Conservation (phyloP, 257 asterid species). For the Datura wrightii region DNA sequence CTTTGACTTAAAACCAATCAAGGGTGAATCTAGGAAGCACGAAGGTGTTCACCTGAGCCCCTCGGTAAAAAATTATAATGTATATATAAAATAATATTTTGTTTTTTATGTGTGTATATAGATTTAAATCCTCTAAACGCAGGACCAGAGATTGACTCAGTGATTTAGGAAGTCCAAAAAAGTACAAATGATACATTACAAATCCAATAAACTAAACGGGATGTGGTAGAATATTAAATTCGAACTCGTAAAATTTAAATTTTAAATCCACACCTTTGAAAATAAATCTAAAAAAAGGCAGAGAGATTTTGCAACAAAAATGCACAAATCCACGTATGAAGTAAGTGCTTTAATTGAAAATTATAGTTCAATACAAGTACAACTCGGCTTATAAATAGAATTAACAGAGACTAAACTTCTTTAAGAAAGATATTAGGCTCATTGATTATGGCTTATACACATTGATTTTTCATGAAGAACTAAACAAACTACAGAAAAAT, state of each 20-base stretch:
- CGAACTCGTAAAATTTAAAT: neutral
- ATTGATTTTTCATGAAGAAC: neutral
- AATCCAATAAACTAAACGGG: neutral
- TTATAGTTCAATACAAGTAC: too few species aligned
- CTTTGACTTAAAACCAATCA: too few species aligned
- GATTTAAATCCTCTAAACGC: too few species aligned
- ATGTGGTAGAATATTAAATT: neutral
- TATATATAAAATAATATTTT: too few species aligned
- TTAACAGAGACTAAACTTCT: neutral
- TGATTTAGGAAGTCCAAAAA: neutral
- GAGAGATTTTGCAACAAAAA: neutral
- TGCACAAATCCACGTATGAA: neutral
- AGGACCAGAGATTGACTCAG: too few species aligned
- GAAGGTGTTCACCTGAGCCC: too few species aligned
- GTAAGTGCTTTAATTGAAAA: too few species aligned
- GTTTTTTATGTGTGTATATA: too few species aligned
- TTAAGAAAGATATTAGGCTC: neutral
- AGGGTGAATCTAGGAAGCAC: too few species aligned
- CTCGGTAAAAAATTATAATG: too few species aligned
- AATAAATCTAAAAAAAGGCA: too few species aligned
- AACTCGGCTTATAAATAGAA: neutral
- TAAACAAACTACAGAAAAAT: neutral
- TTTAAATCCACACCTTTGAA: neutral
- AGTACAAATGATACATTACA: neutral
- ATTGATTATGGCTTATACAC: neutral